Evolutionary conservation across 768 basidiomycete genomes (phyloP), one percentile per base, ranked within the genome.

Genomic region (Suillus tomentosus): DNA sequence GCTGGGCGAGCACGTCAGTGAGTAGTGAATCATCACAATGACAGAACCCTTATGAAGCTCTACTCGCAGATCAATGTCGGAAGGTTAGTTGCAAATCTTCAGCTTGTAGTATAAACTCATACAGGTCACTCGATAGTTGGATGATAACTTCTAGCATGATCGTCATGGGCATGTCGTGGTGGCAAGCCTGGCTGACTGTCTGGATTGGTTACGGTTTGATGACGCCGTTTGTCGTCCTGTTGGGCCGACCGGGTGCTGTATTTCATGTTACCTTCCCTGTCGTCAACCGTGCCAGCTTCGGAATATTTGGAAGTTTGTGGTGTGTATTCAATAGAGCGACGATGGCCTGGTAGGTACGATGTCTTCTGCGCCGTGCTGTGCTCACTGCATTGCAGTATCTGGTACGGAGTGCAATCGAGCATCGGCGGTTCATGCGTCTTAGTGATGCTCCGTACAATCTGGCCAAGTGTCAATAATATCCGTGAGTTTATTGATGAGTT

Each of bases 111-210:
- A 48, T 24, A 51, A 8, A 40, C 45, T 55, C 36, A 64, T 31
- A 61, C 63, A n/a, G 65, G 11, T n/a, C n/a, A 10, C 10, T 11
- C 27, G 57, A 57, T 17, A 88, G 85, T 64, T 88, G 87, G 87
- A 87, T 86, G 86, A 87, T 89, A 65, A 85, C 80, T 0, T 87
- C 85, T 40, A 84, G 85, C 2, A 88, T 89, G 88, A 79, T 88
- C 24, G 82, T 86, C 65, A 76, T 84, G 13, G 87, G 86, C 13
- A 79, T 90, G 9, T 87, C 85, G 0, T 90, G 88, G 89, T 91
- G 89, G 88, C 87, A 90, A 74, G 86, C 90, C 11, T 89, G 90
- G 87, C 80, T 91, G 62, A 88, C 84, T 62, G 85, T 88, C n/a
- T 87, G 85, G 86, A 65, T 88, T 39, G 84, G 79, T 47, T 87